phyloP scores from a whole-genome alignment of 1,284 basidiomycete species.

The Schizophyllum amplum region DNA sequence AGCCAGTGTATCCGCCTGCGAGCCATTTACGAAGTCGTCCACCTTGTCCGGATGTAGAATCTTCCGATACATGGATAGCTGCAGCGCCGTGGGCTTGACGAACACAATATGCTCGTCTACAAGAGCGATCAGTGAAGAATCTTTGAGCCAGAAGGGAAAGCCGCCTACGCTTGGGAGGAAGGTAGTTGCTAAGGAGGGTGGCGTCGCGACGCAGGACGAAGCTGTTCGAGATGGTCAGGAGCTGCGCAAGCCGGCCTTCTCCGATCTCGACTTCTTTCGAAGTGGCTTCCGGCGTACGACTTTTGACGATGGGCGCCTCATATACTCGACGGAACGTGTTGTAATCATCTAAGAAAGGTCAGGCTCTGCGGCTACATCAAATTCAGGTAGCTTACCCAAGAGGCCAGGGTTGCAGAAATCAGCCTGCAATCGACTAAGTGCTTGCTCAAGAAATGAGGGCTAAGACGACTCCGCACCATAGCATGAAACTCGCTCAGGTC shows the following conservation, averaged over 20 bases:
- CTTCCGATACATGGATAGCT: conserved; percentile 73
- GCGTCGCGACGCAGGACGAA: conserved; percentile 90
- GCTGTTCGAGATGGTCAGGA: conserved; percentile 71
- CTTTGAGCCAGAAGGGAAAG: conserved; percentile 3
- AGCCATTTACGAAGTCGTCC: conserved; percentile 56
- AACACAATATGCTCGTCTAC: conserved; percentile 95
- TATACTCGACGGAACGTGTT: conserved; percentile 73
- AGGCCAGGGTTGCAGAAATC: conserved; percentile 93
- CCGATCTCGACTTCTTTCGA: conserved; percentile 70
- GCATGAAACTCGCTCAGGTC: conserved; percentile 93
- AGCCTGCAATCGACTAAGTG: conserved; percentile 36
- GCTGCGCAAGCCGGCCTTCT: conserved; percentile 61
- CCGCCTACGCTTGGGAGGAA: conserved; percentile 83
- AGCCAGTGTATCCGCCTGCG: conserved; percentile 76
- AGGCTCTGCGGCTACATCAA: not conserved
- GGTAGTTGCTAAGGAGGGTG: conserved; percentile 71
- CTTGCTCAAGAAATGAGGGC: not conserved
- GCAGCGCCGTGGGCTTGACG: conserved; percentile 74
- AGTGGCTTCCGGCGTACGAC: conserved; percentile 72
- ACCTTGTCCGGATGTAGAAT: conserved; percentile 66
- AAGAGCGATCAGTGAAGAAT: conserved; percentile 5
- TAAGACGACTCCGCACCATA: conserved; percentile 56
- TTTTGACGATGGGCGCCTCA: conserved; percentile 85
- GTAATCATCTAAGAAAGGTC: conserved; percentile 51
- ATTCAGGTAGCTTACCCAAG: conserved; percentile 43